phyloP scores from a whole-genome alignment of 352 stramenopile genomes.

The Phytophthora agathidicida region DNA sequence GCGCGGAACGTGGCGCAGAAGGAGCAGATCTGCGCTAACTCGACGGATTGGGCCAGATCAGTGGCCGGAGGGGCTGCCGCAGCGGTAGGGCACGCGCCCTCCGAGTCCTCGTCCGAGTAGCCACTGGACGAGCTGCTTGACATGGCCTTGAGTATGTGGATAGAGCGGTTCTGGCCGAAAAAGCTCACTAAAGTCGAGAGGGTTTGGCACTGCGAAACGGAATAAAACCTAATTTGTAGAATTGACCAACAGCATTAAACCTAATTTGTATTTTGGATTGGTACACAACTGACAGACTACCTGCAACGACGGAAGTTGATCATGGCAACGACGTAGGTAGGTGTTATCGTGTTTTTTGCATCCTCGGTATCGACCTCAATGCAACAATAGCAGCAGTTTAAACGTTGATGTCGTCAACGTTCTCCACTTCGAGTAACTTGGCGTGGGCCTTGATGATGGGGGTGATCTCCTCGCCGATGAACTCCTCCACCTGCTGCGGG shows the following conservation, averaged over 20 bases:
- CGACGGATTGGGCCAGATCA: slow-evolving; percentile 42
- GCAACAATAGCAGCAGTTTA: slow-evolving; percentile 54
- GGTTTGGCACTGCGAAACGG: background rate
- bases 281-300: no score
- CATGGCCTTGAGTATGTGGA: slow-evolving; percentile 40
- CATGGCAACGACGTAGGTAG: slow-evolving; percentile 7
- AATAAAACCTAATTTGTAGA: slow-evolving; percentile 1
- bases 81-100: slow-evolving; percentile 10
- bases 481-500: slow-evolving; percentile 96
- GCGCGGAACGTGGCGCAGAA: slow-evolving; percentile 79
- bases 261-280: slow-evolving; percentile 1
- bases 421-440: slow-evolving; percentile 90
- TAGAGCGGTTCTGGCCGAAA: slow-evolving; percentile 24
- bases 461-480: slow-evolving; percentile 94
- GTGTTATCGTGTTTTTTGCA: slow-evolving; percentile 2
- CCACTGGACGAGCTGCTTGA: slow-evolving; percentile 56
- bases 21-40: slow-evolving; percentile 76
- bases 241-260: background rate
- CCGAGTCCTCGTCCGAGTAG: slow-evolving; percentile 43
- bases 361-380: background rate
- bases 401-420: slow-evolving; percentile 97
- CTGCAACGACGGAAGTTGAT: background rate
- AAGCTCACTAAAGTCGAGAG: slow-evolving; percentile 26
- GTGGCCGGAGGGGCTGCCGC: slow-evolving; percentile 17
- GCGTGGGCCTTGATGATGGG: slow-evolving; percentile 93